Evolutionary conservation across 2,329 filamentous ascomycete genomes (phyloP), one percentile per base, ranked within the genome.

Genomic region (Pezicula radicicola): DNA sequence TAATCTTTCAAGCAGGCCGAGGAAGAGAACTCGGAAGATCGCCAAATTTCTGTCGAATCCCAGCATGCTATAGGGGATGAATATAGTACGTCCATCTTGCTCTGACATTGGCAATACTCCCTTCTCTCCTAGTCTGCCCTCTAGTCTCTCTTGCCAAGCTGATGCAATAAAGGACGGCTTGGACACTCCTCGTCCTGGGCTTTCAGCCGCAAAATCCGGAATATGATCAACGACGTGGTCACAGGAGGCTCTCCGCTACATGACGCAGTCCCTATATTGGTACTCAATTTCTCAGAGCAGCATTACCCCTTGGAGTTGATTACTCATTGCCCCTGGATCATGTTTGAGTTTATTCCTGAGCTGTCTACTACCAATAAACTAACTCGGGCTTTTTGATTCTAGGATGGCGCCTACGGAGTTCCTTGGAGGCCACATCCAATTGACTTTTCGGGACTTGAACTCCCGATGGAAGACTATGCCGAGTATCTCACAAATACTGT

Each of bases 401-500:
- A 25, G 25, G 42, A 45, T 27, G 42, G 42, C 12, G 42, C 42
- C 6, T 45, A 45, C n/a, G 42, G 42, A 13, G 27, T 45, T 8
- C 42, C 42, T 6, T 45, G 42, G 42, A 45, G 27, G 21, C 19
- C 25, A 30, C 42, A 21, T 45, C n/a, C 27, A 16, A 45, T 45
- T 15, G 42, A 45, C 16, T 16, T 45, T 28, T 28, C 42, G n/a
- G 42, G 42, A 3, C 12, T 45, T 4, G 42, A 45, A 2, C 42
- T 45, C n/a, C 42, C 42, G n/a, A 27, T 27, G 15, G 21, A 45
- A 45, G 42, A 45, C 21, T 45, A 45, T 30, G 42, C 42, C 13
- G 42, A 45, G 27, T 45, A 45, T 28, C 42, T 45, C 21, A 45
- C 42, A 16, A 21, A 45, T 45, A 45, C 42, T 15, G 42, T 45